A percentile compares a stretch with the other conserved stretches of the same genome.
These are phyloP conservation scores for Farysia itapuensis DNA, from an alignment of 1,284 basidiomycete species.

Conservation along the genomic window DNA sequence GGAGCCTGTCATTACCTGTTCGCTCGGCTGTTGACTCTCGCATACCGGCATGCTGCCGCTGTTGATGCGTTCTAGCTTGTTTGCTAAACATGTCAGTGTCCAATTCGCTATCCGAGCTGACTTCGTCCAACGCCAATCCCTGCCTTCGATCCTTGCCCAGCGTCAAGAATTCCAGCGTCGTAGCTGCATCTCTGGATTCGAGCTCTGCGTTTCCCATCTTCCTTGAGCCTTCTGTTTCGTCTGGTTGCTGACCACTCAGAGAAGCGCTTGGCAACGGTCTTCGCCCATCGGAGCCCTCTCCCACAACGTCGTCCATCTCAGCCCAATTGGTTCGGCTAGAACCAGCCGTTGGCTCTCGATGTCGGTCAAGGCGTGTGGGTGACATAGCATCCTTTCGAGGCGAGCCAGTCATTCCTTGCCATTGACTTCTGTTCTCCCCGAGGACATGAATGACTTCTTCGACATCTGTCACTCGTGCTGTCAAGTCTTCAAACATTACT, in stretches of 20 bases:
- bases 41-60: neutral
- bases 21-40: neutral
- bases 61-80: neutral
- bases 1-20: slow-evolving; percentile 6
- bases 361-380: too few relatives aligned
- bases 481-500: slow-evolving; percentile 17
- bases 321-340: slow-evolving; percentile 8
- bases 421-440: slow-evolving; percentile 4
- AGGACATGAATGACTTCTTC: slow-evolving; percentile 29
- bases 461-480: slow-evolving; percentile 20
- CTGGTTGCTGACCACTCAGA: neutral
- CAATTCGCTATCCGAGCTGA: slow-evolving; percentile 18
- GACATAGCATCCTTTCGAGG: neutral
- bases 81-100: neutral
- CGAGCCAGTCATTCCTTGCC: neutral
- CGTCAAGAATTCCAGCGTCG: slow-evolving; percentile 30
- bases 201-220: slow-evolving; percentile 23
- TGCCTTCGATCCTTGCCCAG: slow-evolving; percentile 31
- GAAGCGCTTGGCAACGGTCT: neutral
- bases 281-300: neutral
- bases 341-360: neutral
- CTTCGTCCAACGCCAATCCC: slow-evolving; percentile 16
- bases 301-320: neutral
- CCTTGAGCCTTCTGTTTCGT: neutral
- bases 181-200: slow-evolving; percentile 29